Evolutionary conservation across 2,329 filamentous ascomycete species (phyloP).

Genomic region (Lomentospora prolificans): DNA sequence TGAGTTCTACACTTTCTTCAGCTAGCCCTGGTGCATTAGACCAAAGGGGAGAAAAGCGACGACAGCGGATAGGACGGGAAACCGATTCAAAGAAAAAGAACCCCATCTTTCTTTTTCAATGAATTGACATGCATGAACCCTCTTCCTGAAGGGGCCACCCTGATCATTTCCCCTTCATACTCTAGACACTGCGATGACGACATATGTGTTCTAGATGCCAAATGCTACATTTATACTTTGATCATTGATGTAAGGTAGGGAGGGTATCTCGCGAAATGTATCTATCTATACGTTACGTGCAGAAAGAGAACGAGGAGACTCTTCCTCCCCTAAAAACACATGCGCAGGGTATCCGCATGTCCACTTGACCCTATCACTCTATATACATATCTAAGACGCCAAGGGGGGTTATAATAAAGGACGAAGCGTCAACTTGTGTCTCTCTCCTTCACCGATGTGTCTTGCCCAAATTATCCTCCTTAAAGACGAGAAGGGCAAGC

Average conservation of each 20-base stretch:
- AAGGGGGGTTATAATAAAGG: background rate
- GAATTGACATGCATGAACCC: too few species aligned
- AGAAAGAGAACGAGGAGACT: background rate
- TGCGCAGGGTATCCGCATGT: background rate
- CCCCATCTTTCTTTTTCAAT: too few species aligned
- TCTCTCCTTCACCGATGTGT: conserved; percentile 13
- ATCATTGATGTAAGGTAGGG: background rate
- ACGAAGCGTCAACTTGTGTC: background rate
- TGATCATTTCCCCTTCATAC: too few species aligned
- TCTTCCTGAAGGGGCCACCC: too few species aligned
- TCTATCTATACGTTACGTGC: background rate
- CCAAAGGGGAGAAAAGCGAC: background rate
- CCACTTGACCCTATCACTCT: background rate
- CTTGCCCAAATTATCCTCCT: conserved; percentile 66
- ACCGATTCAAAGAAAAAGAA: too few species aligned
- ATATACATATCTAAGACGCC: too few species aligned
- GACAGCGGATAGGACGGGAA: background rate
- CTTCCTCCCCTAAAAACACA: background rate
- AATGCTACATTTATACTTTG: background rate
- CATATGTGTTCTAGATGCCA: background rate
- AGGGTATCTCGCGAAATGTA: background rate
- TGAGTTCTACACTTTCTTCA: background rate
- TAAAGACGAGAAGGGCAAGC: conserved; percentile 80
- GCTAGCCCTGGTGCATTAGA: too few species aligned
- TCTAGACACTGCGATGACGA: too few species aligned